Percentiles rank a stretch among this genome's conserved stretches.
These are phyloP conservation scores for Annulohypoxylon nitens DNA, from an alignment of 495 filamentous ascomycete species.

Conservation along the genomic window DNA sequence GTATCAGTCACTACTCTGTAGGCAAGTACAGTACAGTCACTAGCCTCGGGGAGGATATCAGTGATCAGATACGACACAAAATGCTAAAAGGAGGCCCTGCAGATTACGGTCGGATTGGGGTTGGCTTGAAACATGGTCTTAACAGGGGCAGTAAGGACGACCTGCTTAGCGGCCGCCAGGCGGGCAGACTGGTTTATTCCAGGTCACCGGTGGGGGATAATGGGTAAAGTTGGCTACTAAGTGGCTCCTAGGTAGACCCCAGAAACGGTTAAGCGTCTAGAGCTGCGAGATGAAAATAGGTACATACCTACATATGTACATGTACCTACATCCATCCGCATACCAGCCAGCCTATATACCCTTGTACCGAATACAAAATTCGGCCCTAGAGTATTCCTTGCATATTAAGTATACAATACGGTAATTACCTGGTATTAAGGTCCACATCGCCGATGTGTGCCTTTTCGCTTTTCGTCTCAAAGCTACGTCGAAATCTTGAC, in stretches of 20 bases:
- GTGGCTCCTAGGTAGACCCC: not conserved
- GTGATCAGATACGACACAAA: slow-evolving; percentile 39
- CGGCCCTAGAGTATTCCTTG: slow-evolving; percentile 16
- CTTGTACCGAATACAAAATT: slow-evolving; percentile 23
- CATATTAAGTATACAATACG: slow-evolving; percentile 19
- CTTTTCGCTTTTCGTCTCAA: not conserved
- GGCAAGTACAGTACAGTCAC: not conserved
- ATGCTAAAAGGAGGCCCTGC: slow-evolving; percentile 43
- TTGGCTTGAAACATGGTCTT: slow-evolving; percentile 47
- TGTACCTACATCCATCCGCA: not conserved
- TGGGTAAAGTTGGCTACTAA: not conserved
- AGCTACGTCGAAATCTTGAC: not conserved
- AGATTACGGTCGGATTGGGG: slow-evolving; percentile 46
- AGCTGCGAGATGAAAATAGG: slow-evolving; percentile 6
- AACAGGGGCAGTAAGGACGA: slow-evolving; percentile 16
- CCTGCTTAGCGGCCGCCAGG: slow-evolving; percentile 1
- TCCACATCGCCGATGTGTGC: slow-evolving; percentile 4
- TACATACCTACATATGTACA: not conserved
- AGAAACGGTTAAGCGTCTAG: not conserved
- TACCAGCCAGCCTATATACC: not conserved
- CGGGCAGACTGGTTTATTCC: not conserved
- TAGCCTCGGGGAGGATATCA: slow-evolving; percentile 29
- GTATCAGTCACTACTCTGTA: not conserved
- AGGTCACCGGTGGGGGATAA: not conserved
- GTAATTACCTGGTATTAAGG: not conserved